phyloP scores from a whole-genome alignment of 805 yeast species.

The Wickerhamiella alocasiicola region DNA sequence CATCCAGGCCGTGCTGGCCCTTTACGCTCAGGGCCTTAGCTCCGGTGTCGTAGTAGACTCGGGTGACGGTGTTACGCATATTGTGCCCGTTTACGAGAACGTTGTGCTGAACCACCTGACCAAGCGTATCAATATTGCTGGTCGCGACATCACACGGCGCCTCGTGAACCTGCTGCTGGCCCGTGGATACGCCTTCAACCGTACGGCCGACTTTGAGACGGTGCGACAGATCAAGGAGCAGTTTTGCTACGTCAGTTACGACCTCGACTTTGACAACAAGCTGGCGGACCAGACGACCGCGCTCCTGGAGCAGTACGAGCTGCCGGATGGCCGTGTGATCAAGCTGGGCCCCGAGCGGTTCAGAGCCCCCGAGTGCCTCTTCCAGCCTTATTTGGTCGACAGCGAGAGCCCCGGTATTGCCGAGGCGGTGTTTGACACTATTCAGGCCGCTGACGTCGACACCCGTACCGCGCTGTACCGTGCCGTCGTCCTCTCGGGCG shows the following conservation, averaged over 20 bases:
- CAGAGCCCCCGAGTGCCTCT: conserved; percentile 92
- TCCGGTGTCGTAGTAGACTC: conserved; percentile 98
- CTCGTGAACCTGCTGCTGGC: conserved; percentile 81
- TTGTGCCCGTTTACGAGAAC: conserved; percentile 95
- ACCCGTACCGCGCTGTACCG: conserved; percentile 76
- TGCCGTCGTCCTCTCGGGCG: conserved; percentile 92
- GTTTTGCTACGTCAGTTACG: conserved; percentile 88
- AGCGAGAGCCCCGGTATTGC: conserved; percentile 96
- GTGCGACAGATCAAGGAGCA: conserved; percentile 97
- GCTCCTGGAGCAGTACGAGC: conserved; percentile 77
- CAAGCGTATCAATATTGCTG: conserved; percentile 89
- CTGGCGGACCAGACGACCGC: conserved; percentile 92
- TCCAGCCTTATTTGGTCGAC: conserved; percentile 91
- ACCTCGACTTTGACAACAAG: conserved; percentile 76
- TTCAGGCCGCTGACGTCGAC: conserved; percentile 91
- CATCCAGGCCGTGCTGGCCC: conserved; percentile 93
- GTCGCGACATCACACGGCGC: conserved; percentile 96
- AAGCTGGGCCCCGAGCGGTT: conserved; percentile 92
- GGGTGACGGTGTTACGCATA: conserved; percentile 97
- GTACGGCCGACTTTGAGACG: conserved; percentile 98
- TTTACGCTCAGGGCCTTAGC: conserved; percentile 92
- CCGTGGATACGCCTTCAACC: conserved; percentile 94
- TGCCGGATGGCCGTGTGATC: conserved; percentile 93
- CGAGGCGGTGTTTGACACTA: conserved; percentile 79
- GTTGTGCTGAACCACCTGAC: conserved; percentile 93